These are phyloP conservation scores for Backusella sp. DNA, from an alignment of 192 early-diverging fungal species.

Conservation along the genomic window DNA sequence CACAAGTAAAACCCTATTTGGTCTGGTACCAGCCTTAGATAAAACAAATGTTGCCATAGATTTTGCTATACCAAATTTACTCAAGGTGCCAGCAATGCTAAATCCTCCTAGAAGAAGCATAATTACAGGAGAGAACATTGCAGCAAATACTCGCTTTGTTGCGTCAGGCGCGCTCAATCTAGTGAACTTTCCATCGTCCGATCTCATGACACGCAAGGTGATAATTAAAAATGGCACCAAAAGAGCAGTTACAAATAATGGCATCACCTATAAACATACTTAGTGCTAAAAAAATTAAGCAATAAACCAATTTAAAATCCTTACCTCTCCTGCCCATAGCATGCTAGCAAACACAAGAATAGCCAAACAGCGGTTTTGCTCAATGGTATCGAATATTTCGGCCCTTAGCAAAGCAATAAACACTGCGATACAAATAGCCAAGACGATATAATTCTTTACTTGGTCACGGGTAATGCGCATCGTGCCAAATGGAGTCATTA, in stretches of 20 bases:
- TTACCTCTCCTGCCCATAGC: constrained; percentile 91
- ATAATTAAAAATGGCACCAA: constrained; percentile 87
- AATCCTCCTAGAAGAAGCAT: constrained; percentile 96
- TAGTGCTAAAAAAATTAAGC: background rate
- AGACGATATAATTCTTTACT: constrained; percentile 34
- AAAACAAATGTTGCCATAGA: constrained; percentile 83
- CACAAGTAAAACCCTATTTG: constrained; percentile 80
- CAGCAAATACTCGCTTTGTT: constrained; percentile 81
- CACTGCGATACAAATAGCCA: constrained; percentile 46
- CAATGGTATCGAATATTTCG: constrained; percentile 62
- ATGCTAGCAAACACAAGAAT: constrained; percentile 86
- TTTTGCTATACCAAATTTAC: constrained; percentile 95
- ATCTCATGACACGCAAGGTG: constrained; percentile 78
- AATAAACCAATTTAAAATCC: background rate
- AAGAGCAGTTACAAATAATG: constrained; percentile 89
- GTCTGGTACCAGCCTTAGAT: constrained; percentile 82
- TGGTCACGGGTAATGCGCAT: constrained; percentile 45
- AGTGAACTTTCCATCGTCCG: constrained; percentile 46
- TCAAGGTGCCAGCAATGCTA: constrained; percentile 88
- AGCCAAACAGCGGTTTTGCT: constrained; percentile 90
- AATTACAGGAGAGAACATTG: constrained; percentile 95
- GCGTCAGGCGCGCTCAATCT: constrained; percentile 74
- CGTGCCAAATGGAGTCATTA: constrained; percentile 48
- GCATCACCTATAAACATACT: constrained; percentile 57
- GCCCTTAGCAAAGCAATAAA: constrained; percentile 60